These are phyloP conservation scores for Gnomoniopsis sp. DNA, from an alignment of 2,329 filamentous ascomycete genomes.

Conservation along the genomic window DNA sequence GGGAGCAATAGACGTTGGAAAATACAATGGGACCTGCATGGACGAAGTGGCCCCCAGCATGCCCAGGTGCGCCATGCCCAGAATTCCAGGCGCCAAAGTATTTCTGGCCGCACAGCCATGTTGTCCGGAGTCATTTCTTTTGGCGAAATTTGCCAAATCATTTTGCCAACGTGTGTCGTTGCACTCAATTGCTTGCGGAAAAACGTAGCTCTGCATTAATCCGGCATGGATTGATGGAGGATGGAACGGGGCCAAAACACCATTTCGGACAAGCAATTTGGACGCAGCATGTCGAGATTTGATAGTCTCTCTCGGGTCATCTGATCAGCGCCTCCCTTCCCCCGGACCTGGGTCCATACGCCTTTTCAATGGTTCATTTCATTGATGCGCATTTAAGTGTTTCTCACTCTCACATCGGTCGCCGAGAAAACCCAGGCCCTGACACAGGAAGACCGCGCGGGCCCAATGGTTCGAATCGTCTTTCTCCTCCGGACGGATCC, in stretches of 20 bases:
- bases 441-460: not conserved
- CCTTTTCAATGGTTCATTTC: conserved; percentile 6
- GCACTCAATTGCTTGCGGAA: conserved; percentile 4
- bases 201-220: conserved; percentile 7
- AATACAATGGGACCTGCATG: not conserved
- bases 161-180: not conserved
- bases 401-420: conserved; percentile 4
- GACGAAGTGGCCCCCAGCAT: conserved; percentile 5
- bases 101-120: conserved; percentile 9
- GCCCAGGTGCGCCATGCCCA: not conserved
- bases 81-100: conserved; percentile 4
- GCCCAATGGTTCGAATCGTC: not conserved
- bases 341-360: conserved; percentile 6
- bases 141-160: conserved; percentile 12
- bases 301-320: conserved; percentile 16
- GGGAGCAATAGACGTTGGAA: conserved; percentile 5
- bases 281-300: conserved; percentile 7
- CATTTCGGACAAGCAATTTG: conserved; percentile 14
- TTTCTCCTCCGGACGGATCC: not conserved
- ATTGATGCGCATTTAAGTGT: conserved; percentile 5
- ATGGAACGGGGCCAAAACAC: conserved; percentile 18
- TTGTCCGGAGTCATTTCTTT: conserved; percentile 13
- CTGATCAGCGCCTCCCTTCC: conserved; percentile 13
- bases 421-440: not conserved
- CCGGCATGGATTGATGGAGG: conserved; percentile 12